A percentile compares a stretch with the other conserved stretches of the same genome.
phyloP scores from a whole-genome alignment of 23 red algal species.

The Gracilariopsis chorda region DNA sequence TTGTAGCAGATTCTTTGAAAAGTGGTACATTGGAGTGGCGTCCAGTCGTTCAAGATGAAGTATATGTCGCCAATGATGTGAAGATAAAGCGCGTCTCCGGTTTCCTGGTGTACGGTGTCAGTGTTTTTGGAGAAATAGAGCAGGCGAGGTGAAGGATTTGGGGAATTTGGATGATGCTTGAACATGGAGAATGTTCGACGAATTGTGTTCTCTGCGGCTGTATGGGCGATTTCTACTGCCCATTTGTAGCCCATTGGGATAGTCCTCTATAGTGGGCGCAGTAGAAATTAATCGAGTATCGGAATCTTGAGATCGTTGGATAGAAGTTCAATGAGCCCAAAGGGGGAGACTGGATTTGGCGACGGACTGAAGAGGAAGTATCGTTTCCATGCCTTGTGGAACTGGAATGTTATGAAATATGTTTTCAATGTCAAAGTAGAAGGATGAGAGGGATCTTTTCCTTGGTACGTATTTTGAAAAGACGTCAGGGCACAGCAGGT shows the following conservation, averaged over 20 bases:
- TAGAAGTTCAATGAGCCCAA: not conserved
- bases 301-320: not conserved
- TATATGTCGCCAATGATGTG: not conserved
- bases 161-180: not conserved
- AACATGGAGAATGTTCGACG: not conserved
- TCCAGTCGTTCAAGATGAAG: not conserved
- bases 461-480: not conserved
- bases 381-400: not conserved
- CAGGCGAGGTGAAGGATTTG: not conserved
- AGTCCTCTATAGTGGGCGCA: not conserved
- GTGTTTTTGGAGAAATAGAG: not conserved
- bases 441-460: not conserved
- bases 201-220: not conserved
- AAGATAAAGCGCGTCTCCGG: not conserved
- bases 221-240: not conserved
- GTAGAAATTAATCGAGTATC: not conserved
- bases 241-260: not conserved
- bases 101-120: not conserved
- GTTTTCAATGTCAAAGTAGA: not conserved
- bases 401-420: not conserved
- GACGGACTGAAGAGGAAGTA: too few species aligned
- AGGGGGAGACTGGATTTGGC: too few species aligned
- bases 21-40: not conserved
- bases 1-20: not conserved
- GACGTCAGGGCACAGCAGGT: not conserved